phyloP scores from a whole-genome alignment of 345 rosid genomes.

The Odontarrhena argentea region DNA sequence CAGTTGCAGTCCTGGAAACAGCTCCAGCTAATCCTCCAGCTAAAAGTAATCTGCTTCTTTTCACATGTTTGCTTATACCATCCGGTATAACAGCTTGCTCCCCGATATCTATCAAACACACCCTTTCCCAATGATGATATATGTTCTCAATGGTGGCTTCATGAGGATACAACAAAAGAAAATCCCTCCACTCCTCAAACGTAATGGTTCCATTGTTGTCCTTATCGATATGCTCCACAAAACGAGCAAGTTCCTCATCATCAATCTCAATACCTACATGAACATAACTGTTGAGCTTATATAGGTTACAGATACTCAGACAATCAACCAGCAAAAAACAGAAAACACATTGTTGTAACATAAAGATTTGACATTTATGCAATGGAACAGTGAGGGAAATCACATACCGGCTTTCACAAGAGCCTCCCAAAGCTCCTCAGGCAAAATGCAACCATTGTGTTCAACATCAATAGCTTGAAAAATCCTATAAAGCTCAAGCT shows the following conservation, averaged over 20 bases:
- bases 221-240: constrained; percentile 98
- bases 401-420: constrained; percentile 82
- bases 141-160: constrained; percentile 97
- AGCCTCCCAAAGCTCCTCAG: constrained; percentile 92
- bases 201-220: constrained; percentile 97
- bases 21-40: constrained; percentile 99
- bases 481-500: constrained; percentile 77
- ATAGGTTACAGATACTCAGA: constrained; percentile 24
- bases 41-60: constrained; percentile 71
- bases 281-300: constrained; percentile 55
- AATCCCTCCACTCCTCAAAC: constrained; percentile 99
- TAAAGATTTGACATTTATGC: background rate
- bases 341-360: background rate
- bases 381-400: constrained; percentile 27
- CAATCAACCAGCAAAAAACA: background rate
- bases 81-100: constrained; percentile 96
- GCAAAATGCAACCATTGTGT: constrained; percentile 92
- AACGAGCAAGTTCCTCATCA: constrained; percentile 90
- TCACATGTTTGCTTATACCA: constrained; percentile 88
- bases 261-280: constrained; percentile 83
- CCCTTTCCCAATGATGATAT: constrained; percentile 91
- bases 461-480: constrained; percentile 81
- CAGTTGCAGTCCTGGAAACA: constrained; percentile 91
- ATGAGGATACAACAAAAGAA: constrained; percentile 90
- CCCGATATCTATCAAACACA: constrained; percentile 91